phyloP scores from a whole-genome alignment of 192 early-diverging fungal species.

The Linnemannia exigua region DNA sequence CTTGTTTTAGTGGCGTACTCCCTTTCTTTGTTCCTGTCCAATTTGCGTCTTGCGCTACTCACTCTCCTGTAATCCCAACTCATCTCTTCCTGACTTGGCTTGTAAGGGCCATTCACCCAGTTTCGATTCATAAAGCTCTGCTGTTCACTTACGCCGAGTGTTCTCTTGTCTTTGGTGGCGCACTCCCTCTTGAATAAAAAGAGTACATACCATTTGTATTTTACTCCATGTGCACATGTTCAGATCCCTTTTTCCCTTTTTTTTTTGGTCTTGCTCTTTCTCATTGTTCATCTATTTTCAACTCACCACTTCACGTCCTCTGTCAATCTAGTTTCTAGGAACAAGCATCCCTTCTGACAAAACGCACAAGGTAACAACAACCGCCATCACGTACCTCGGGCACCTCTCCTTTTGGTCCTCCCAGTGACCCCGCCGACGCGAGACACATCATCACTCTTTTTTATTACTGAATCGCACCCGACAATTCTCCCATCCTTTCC shows the following conservation, averaged over 20 bases:
- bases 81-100: too few relatives aligned
- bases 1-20: too few relatives aligned
- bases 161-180: neutral
- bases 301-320: neutral
- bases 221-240: neutral
- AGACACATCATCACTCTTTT: neutral
- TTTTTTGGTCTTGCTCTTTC: neutral
- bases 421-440: neutral
- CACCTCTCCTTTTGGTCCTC: neutral
- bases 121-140: too few relatives aligned
- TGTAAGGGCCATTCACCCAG: too few relatives aligned
- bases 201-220: neutral
- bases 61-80: too few relatives aligned
- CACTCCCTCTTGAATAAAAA: too few relatives aligned
- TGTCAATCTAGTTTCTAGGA: neutral
- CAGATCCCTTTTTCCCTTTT: neutral
- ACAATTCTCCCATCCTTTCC: too few relatives aligned
- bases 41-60: too few relatives aligned
- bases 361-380: neutral
- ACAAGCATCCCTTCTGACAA: neutral
- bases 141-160: too few relatives aligned
- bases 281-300: neutral
- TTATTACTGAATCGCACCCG: too few relatives aligned
- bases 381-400: neutral
- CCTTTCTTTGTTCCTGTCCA: too few relatives aligned